Evolutionary conservation across 192 early-diverging fungal genomes (phyloP).

Genomic region (Podila minutissima): DNA sequence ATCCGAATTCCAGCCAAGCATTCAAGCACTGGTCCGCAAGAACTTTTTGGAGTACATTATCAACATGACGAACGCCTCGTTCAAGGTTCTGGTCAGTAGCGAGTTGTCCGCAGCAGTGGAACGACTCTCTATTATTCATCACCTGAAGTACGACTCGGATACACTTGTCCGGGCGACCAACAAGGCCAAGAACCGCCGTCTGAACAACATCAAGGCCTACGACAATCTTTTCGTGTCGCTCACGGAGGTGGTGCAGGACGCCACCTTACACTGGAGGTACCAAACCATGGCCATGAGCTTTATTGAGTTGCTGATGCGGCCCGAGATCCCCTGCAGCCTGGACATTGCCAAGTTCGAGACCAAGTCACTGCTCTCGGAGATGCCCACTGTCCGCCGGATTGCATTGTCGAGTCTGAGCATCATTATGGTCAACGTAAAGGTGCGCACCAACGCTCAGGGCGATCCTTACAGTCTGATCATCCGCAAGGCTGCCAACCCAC

Average conservation of each 20-base stretch:
- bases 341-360: slow-evolving; percentile 67
- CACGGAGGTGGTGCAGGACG: slow-evolving; percentile 66
- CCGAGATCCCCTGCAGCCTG: slow-evolving; percentile 65
- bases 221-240: slow-evolving; percentile 57
- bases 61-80: slow-evolving; percentile 59
- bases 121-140: not conserved
- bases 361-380: slow-evolving; percentile 73
- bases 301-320: slow-evolving; percentile 75
- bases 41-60: slow-evolving; percentile 68
- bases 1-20: slow-evolving; percentile 57
- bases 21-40: slow-evolving; percentile 73
- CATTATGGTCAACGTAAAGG: slow-evolving; percentile 77
- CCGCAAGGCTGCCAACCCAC: slow-evolving; percentile 53
- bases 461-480: slow-evolving; percentile 56
- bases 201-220: slow-evolving; percentile 52
- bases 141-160: slow-evolving; percentile 16
- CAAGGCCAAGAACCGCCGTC: slow-evolving; percentile 35
- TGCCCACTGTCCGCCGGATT: slow-evolving; percentile 76
- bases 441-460: slow-evolving; percentile 64
- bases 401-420: slow-evolving; percentile 67
- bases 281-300: slow-evolving; percentile 82
- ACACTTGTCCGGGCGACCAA: slow-evolving; percentile 14
- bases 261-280: slow-evolving; percentile 85
- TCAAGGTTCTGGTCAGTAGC: slow-evolving; percentile 51
- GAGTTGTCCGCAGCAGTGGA: slow-evolving; percentile 31